A percentile compares a stretch with the other conserved stretches of the same genome.
Evolutionary conservation across 2,329 filamentous ascomycete species (phyloP).

Genomic region (Lachnellula subtilissima): DNA sequence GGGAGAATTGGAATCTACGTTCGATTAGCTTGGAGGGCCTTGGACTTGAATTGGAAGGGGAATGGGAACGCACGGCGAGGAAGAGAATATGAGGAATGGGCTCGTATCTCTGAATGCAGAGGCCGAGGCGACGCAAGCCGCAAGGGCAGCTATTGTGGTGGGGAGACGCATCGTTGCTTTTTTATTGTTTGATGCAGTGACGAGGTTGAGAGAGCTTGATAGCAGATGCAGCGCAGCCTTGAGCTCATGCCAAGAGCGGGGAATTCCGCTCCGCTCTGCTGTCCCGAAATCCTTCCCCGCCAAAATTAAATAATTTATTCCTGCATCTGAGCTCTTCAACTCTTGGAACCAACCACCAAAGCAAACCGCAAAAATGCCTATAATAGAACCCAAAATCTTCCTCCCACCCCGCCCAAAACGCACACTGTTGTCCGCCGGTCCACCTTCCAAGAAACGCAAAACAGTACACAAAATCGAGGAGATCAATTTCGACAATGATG

Average conservation of each 20-base stretch:
- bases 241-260: not conserved
- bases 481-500: constrained; percentile 76
- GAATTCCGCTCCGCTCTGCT: not conserved
- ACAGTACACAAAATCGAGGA: constrained; percentile 58
- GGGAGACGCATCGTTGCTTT: constrained; percentile 48
- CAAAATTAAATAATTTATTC: constrained; percentile 1
- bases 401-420: constrained; percentile 52
- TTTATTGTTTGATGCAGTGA: constrained; percentile 7
- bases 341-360: not conserved
- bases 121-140: constrained; percentile 53
- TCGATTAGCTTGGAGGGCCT: not conserved
- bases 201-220: constrained; percentile 9
- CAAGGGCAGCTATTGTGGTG: constrained; percentile 40
- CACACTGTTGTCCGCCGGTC: constrained; percentile 37
- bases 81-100: constrained; percentile 86
- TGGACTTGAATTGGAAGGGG: not conserved
- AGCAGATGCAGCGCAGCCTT: not conserved
- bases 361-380: constrained; percentile 1
- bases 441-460: constrained; percentile 64
- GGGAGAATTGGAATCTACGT: constrained; percentile 16
- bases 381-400: constrained; percentile 39
- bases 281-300: constrained; percentile 1
- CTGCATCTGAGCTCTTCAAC: not conserved
- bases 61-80: constrained; percentile 23
- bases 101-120: constrained; percentile 80